phyloP scores from a whole-genome alignment of 176 grass and related monocot species.

The Echinochloa phyllopogon region DNA sequence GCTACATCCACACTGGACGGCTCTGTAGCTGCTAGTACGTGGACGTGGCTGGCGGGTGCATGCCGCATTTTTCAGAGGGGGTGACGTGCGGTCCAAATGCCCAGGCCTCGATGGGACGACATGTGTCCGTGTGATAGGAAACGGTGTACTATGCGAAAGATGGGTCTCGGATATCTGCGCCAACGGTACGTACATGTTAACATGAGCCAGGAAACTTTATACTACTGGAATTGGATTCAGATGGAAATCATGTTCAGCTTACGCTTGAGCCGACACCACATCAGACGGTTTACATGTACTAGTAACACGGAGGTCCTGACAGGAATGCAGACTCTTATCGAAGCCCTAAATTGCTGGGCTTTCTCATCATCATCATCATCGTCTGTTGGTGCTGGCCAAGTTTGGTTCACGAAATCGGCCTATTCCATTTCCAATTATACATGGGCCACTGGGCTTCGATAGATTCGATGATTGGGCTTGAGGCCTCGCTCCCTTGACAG shows the following conservation, averaged over 20 bases:
- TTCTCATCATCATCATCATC: too few relatives aligned
- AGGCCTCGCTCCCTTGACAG: neutral
- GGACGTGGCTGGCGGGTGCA: neutral
- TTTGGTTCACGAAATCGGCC: neutral
- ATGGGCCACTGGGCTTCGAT: neutral
- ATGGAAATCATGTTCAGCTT: neutral
- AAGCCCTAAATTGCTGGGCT: too few relatives aligned
- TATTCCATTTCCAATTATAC: neutral
- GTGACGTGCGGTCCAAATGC: neutral
- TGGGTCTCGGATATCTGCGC: neutral
- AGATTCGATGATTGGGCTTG: neutral
- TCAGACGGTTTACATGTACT: too few relatives aligned
- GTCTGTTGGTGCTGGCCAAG: neutral
- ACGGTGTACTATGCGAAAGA: neutral
- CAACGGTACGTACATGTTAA: neutral
- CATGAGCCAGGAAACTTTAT: neutral
- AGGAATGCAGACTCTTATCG: too few relatives aligned
- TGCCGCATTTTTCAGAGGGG: neutral
- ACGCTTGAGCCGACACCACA: too few relatives aligned
- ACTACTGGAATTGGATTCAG: neutral
- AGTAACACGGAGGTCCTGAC: too few relatives aligned
- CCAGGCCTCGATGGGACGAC: neutral
- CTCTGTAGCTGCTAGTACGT: neutral
- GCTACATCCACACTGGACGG: conserved; percentile 1
- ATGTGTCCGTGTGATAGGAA: neutral